Evolutionary conservation across 441 rosid species (phyloP).

Genomic region (Gossypium schwendimanii): DNA sequence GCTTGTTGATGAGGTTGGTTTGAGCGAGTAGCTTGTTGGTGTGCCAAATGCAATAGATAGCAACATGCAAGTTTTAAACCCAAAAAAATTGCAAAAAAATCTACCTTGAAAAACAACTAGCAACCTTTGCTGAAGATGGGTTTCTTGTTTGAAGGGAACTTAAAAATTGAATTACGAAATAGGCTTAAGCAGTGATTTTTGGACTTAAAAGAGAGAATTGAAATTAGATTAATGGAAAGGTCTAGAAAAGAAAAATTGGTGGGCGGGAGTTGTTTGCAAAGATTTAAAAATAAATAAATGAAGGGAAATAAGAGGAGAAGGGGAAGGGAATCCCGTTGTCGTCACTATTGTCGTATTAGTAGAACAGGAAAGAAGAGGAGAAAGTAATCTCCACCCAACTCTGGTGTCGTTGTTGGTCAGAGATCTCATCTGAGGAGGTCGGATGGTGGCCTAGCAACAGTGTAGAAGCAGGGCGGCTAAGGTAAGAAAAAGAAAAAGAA

Average conservation of each 20-base stretch:
- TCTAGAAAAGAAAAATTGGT: conserved; percentile 25
- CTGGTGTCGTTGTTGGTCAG: too few relatives aligned
- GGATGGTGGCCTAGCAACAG: too few relatives aligned
- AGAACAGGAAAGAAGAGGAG: too few relatives aligned
- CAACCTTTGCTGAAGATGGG: not conserved
- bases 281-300: conserved; percentile 3
- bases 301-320: not conserved
- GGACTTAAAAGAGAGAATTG: not conserved
- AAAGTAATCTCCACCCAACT: too few relatives aligned
- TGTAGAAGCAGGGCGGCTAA: too few relatives aligned
- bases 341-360: too few relatives aligned
- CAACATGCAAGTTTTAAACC: not conserved
- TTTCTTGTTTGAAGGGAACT: not conserved
- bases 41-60: conserved; percentile 82
- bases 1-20: conserved; percentile 51
- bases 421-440: too few relatives aligned
- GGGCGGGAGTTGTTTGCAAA: conserved; percentile 25
- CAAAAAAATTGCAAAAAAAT: not conserved
- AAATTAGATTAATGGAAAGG: conserved; percentile 8
- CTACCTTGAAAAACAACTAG: not conserved
- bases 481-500: too few relatives aligned
- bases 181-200: not conserved
- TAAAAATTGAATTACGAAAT: not conserved
- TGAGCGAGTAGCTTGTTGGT: conserved; percentile 67
- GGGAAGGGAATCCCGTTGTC: too few relatives aligned